Evolutionary conservation across 2,329 filamentous ascomycete species (phyloP), one percentile per base, ranked within the genome.

Genomic region (Clarireedia sp.): DNA sequence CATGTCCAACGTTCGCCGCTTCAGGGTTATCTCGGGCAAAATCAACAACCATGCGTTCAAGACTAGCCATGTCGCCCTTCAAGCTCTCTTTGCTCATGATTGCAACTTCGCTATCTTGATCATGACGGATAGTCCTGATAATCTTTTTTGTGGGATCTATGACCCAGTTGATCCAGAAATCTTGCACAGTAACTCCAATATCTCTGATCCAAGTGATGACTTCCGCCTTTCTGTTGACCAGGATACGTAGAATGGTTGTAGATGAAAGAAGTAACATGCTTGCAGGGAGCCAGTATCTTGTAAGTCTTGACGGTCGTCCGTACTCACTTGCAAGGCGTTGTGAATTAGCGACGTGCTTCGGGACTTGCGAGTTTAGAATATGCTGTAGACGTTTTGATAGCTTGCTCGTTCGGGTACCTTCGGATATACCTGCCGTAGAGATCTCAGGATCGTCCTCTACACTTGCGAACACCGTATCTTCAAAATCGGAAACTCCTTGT

Each of bases 91-190:
- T 89, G 73, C 90, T 96, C 87, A 99, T 94, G 62, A 99, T 88
- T 45, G 92, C 94, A 61, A 99, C 92, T 68, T 97, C 92, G 67
- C 90, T 96, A 62, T 85, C 87, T 64, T 89, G 84, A 66, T 97
- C 90, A 69, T 97, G 94, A 5, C 92, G 85, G 62, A 99, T 97
- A 0, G 94, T 99, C 48, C 86, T 85, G 56, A 99, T 81, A 17
- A 99, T 78, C 68, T 90, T 92, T 64, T 83, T 83, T 0, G 83
- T 78, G 0, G 94, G 94, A 61, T 95, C 87, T 10, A 99, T 75
- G 3, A 99, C 87, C 94, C 94, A 99, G 69, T 99, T 99, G 58
- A 85, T 78, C 88, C 91, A 96, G 68, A 99, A 99, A 70, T 95
- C 92, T 53, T 88, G 79, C 1, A 85, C 74, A 0, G 94, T 99